These are phyloP conservation scores for Eucalyptus tenuipes DNA, from an alignment of 345 rosid species.

Conservation along the genomic window DNA sequence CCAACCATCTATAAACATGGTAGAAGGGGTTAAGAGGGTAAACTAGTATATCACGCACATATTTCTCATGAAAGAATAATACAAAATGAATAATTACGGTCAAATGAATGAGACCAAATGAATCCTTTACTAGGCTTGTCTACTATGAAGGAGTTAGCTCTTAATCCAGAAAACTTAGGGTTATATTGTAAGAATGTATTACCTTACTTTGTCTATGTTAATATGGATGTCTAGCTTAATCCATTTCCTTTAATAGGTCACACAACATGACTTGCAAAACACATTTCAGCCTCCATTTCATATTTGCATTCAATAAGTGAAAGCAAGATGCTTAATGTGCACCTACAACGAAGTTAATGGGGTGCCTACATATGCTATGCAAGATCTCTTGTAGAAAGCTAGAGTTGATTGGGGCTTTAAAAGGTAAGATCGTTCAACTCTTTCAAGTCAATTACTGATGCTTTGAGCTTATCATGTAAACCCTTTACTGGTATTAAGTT, in stretches of 20 bases:
- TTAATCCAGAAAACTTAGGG: background rate
- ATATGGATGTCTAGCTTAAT: background rate
- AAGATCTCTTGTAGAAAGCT: constrained; percentile 52
- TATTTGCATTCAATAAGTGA: constrained; percentile 60
- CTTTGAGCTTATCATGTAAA: background rate
- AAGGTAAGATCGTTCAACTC: constrained; percentile 28
- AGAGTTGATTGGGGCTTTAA: constrained; percentile 76
- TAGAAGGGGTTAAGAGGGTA: too few species aligned
- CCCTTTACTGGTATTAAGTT: background rate
- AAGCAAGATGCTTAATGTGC: constrained; percentile 95
- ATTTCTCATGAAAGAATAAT: background rate
- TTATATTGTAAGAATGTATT: background rate
- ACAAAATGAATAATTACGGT: background rate
- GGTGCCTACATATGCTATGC: constrained; percentile 69
- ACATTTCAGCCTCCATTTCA: constrained; percentile 75
- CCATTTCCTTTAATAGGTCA: constrained; percentile 30
- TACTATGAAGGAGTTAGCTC: background rate
- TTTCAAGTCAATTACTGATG: background rate
- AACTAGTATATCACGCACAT: too few species aligned
- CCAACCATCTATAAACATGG: too few species aligned
- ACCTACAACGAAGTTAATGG: constrained; percentile 85
- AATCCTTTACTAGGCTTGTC: background rate
- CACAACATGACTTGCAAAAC: constrained; percentile 76
- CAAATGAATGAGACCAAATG: background rate
- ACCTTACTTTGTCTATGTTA: background rate